Evolutionary conservation across 495 filamentous ascomycete genomes (phyloP).

Genomic region (Trichoderma orchidacearum): DNA sequence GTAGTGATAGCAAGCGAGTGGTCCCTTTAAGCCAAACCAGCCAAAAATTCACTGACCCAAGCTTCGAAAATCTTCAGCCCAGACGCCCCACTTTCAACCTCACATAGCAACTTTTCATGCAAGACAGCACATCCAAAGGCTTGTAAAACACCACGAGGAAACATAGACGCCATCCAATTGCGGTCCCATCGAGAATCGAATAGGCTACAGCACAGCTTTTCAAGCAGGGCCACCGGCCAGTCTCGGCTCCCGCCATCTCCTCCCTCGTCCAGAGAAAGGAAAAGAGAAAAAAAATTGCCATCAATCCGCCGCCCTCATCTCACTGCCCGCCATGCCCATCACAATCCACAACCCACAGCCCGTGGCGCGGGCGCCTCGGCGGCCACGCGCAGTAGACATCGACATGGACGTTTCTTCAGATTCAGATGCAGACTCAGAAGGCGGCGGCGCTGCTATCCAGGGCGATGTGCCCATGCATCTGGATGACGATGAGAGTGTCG

Average conservation of each 20-base stretch:
- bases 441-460: slow-evolving; percentile 28
- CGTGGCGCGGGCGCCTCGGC: slow-evolving; percentile 7
- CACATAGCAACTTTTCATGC: neutral
- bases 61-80: neutral
- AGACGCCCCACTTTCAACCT: neutral
- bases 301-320: neutral
- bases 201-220: too few species aligned
- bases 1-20: too few species aligned
- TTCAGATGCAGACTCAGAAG: slow-evolving; percentile 27
- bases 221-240: too few species aligned
- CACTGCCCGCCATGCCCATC: slow-evolving; percentile 51
- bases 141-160: too few species aligned
- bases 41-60: neutral
- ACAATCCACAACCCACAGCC: slow-evolving; percentile 58
- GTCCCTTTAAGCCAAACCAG: neutral
- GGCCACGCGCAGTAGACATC: slow-evolving; percentile 16
- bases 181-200: too few species aligned
- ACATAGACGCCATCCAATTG: too few species aligned
- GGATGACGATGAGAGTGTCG: slow-evolving; percentile 10
- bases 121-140: neutral
- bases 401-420: slow-evolving; percentile 7
- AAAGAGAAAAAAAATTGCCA: neutral
- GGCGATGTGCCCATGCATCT: slow-evolving; percentile 50
- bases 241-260: neutral
- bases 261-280: neutral